A percentile compares a stretch with the other conserved stretches of the same genome.
These are phyloP conservation scores for Pseudogymnoascus sp. DNA, from an alignment of 2,329 filamentous ascomycete species.

Conservation along the genomic window DNA sequence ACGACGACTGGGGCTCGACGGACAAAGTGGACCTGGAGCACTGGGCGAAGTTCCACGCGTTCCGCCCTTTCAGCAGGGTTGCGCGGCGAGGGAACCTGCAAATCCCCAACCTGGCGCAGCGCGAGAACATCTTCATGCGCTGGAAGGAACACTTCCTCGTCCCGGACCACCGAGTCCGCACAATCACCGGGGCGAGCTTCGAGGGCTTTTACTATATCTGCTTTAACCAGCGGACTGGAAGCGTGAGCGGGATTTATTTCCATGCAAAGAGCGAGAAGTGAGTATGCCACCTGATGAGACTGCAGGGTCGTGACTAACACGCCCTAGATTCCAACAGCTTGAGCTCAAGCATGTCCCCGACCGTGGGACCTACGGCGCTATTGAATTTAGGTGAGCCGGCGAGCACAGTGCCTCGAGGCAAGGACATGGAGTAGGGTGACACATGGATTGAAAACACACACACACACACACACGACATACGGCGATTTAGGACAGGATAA, in stretches of 20 bases:
- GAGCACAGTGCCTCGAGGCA: neutral
- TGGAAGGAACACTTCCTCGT: slow-evolving; percentile 99
- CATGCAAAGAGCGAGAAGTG: slow-evolving; percentile 97
- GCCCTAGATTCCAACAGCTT: slow-evolving; percentile 77
- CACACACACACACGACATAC: neutral
- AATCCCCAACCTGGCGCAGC: slow-evolving; percentile 63
- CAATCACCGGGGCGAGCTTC: slow-evolving; percentile 89
- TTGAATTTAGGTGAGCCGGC: slow-evolving; percentile 70
- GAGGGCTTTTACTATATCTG: slow-evolving; percentile 99
- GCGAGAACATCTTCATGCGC: slow-evolving; percentile 92
- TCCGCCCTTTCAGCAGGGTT: slow-evolving; percentile 61
- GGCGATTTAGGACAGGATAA: neutral
- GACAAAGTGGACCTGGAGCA: slow-evolving; percentile 88
- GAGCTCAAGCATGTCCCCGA: slow-evolving; percentile 84
- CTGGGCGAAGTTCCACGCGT: slow-evolving; percentile 85
- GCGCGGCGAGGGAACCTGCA: slow-evolving; percentile 50
- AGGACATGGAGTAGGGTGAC: slow-evolving; percentile 2
- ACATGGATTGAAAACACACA: neutral
- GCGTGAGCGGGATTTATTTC: slow-evolving; percentile 91
- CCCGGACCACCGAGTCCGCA: slow-evolving; percentile 84
- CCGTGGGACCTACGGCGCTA: slow-evolving; percentile 70
- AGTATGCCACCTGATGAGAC: slow-evolving; percentile 32
- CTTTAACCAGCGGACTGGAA: slow-evolving; percentile 85
- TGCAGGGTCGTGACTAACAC: slow-evolving; percentile 15
- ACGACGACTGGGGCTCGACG: slow-evolving; percentile 83